Conservation (phyloP, 106 monocot species). For the Iris macrosiphon region DNA sequence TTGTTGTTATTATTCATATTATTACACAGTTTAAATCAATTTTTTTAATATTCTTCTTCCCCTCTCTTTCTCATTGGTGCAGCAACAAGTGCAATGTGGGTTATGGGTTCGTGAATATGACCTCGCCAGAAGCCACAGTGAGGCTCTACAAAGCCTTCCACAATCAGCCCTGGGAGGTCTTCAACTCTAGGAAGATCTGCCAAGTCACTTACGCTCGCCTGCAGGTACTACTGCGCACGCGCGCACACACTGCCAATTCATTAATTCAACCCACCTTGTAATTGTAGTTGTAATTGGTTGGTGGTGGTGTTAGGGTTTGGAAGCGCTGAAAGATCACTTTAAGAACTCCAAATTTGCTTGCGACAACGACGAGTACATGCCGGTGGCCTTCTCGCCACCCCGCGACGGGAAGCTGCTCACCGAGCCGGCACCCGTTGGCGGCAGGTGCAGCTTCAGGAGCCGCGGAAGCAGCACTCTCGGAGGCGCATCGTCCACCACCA, state of each 20-base stretch:
- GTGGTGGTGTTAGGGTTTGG: slow-evolving; percentile 63
- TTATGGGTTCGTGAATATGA: slow-evolving; percentile 94
- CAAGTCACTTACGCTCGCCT: slow-evolving; percentile 94
- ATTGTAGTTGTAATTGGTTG: neutral
- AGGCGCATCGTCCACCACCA: slow-evolving; percentile 4
- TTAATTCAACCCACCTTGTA: neutral
- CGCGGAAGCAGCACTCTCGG: neutral
- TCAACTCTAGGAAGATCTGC: slow-evolving; percentile 98
- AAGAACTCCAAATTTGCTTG: slow-evolving; percentile 91
- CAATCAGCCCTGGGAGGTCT: slow-evolving; percentile 92
- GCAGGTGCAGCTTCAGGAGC: slow-evolving; percentile 13
- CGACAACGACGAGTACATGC: slow-evolving; percentile 98
- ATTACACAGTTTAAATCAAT: too few species aligned
- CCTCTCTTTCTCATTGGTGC: too few species aligned
- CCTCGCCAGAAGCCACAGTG: slow-evolving; percentile 82
- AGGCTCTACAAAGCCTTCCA: slow-evolving; percentile 89
- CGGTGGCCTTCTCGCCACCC: slow-evolving; percentile 82
- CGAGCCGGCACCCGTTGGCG: slow-evolving; percentile 52
- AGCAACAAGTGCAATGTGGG: slow-evolving; percentile 99
- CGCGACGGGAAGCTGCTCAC: slow-evolving; percentile 74
- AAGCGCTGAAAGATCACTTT: slow-evolving; percentile 92
- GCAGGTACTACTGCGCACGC: too few species aligned
- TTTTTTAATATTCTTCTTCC: too few species aligned
- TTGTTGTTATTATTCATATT: too few species aligned
- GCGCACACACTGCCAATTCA: too few species aligned